These are phyloP conservation scores for Gossypium stocksii DNA, from an alignment of 345 rosid genomes.

Conservation along the genomic window DNA sequence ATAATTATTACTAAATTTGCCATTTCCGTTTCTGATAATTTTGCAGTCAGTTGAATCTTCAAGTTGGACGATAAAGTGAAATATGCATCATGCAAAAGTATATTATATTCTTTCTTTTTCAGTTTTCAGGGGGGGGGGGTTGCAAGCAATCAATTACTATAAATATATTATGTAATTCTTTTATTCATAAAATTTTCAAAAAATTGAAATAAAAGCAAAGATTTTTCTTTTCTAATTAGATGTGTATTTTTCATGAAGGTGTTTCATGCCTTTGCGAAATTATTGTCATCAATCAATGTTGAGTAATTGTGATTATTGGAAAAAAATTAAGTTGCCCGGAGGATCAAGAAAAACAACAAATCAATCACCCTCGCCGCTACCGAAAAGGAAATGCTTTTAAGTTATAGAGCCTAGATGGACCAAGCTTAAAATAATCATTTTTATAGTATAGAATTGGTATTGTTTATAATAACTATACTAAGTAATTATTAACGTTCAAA, in stretches of 20 bases:
- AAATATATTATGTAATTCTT: slow-evolving; percentile 5
- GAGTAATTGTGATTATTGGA: no score
- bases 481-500: no score
- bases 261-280: background rate
- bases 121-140: background rate
- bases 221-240: background rate
- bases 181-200: background rate
- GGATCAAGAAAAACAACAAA: no score
- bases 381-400: no score
- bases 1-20: background rate
- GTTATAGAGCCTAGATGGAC: no score
- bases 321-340: no score
- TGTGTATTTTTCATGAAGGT: background rate
- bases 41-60: background rate
- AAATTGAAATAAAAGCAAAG: background rate
- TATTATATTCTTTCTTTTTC: background rate
- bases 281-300: background rate
- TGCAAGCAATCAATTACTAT: background rate
- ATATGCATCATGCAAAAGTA: background rate
- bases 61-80: background rate
- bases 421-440: no score
- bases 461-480: no score
- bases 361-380: no score
- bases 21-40: background rate
- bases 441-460: no score